Evolutionary conservation across 2,329 filamentous ascomycete genomes (phyloP).

Genomic region (Phaeophleospora eucalypticola): DNA sequence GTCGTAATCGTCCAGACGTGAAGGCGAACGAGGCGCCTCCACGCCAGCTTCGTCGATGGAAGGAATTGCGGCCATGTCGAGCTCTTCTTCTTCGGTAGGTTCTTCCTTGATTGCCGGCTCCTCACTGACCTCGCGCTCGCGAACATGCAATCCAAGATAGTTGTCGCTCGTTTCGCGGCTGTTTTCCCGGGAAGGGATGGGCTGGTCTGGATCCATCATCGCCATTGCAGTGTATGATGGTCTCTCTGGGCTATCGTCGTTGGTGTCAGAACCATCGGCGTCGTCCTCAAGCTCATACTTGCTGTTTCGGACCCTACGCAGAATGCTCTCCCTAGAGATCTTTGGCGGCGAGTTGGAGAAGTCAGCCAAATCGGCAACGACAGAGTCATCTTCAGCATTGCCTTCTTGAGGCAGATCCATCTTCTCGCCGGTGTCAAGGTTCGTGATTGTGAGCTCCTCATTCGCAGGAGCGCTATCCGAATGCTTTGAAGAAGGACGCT

Average conservation of each 20-base stretch:
- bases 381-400: constrained; percentile 33
- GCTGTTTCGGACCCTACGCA: constrained; percentile 74
- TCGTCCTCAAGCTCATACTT: constrained; percentile 48
- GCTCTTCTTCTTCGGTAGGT: constrained; percentile 52
- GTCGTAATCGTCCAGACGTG: constrained; percentile 39
- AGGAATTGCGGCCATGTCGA: constrained; percentile 64
- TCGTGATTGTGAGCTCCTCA: constrained; percentile 28
- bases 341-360: constrained; percentile 54
- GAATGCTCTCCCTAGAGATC: constrained; percentile 90
- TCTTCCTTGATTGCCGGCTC: constrained; percentile 69
- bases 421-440: constrained; percentile 27
- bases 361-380: constrained; percentile 30
- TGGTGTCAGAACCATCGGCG: constrained; percentile 50
- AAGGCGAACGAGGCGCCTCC: constrained; percentile 50
- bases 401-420: constrained; percentile 18
- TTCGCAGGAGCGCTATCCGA: constrained; percentile 40
- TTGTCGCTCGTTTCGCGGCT: constrained; percentile 28
- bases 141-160: constrained; percentile 27
- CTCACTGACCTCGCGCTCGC: constrained; percentile 55
- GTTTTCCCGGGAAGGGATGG: constrained; percentile 81
- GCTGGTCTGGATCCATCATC: constrained; percentile 76
- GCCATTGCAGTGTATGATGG: constrained; percentile 46
- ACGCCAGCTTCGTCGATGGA: constrained; percentile 41
- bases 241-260: constrained; percentile 20
- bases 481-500: constrained; percentile 22